Conservation (phyloP, 495 filamentous ascomycete species). For the Podospora pseudocomata region DNA sequence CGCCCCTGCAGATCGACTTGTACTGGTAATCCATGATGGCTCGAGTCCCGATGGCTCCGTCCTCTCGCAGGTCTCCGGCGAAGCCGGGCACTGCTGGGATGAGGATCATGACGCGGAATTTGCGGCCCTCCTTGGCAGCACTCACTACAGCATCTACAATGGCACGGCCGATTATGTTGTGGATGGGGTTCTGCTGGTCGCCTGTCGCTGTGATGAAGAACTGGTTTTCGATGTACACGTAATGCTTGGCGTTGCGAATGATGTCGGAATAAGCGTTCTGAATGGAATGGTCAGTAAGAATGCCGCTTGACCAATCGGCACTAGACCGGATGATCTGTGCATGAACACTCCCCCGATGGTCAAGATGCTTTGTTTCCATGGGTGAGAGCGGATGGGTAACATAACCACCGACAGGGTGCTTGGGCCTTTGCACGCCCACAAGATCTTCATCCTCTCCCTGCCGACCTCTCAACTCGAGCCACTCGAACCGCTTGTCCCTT, state of each 20-base stretch:
- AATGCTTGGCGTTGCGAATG: slow-evolving; percentile 81
- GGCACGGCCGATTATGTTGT: slow-evolving; percentile 79
- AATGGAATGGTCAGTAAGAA: slow-evolving; percentile 83
- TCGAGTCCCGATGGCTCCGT: slow-evolving; percentile 77
- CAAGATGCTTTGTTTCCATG: slow-evolving; percentile 47
- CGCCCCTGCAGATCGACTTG: slow-evolving; percentile 87
- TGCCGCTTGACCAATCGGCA: slow-evolving; percentile 92
- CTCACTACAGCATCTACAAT: slow-evolving; percentile 86
- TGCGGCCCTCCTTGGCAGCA: slow-evolving; percentile 78
- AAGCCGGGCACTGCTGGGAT: slow-evolving; percentile 93
- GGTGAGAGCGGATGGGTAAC: slow-evolving; percentile 72
- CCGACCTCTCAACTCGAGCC: slow-evolving; percentile 79
- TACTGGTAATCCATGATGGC: slow-evolving; percentile 99
- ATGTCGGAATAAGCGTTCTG: slow-evolving; percentile 86
- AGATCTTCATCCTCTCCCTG: slow-evolving; percentile 75
- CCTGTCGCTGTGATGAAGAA: slow-evolving; percentile 97
- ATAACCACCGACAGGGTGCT: slow-evolving; percentile 82
- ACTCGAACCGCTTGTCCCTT: slow-evolving; percentile 71
- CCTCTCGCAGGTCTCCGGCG: slow-evolving; percentile 80
- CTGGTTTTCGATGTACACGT: slow-evolving; percentile 96
- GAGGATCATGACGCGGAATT: slow-evolving; percentile 85
- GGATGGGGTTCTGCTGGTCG: slow-evolving; percentile 75
- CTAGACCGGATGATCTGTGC: slow-evolving; percentile 85
- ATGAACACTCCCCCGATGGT: slow-evolving; percentile 62
- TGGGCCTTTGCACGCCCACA: slow-evolving; percentile 79